Conservation (phyloP, 768 basidiomycete species). For the Hypholoma fasciculare region DNA sequence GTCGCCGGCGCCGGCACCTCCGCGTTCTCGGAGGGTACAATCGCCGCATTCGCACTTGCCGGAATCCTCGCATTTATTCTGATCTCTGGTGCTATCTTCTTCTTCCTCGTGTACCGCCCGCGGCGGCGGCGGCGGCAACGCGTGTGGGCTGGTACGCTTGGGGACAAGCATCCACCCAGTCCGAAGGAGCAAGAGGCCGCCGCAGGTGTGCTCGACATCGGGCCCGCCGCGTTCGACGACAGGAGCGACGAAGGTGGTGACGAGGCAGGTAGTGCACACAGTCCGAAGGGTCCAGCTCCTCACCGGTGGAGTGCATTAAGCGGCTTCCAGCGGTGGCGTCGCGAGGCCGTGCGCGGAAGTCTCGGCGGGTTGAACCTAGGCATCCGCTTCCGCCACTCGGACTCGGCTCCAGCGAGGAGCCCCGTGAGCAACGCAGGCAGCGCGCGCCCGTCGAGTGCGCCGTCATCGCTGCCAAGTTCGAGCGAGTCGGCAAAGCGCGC, state of each 20-base stretch:
- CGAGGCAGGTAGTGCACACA: background rate
- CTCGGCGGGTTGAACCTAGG: constrained; percentile 29
- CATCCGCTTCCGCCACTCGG: constrained; percentile 43
- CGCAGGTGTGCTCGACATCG: background rate
- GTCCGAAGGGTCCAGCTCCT: background rate
- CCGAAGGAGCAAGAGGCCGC: background rate
- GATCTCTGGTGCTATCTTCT: constrained; percentile 39
- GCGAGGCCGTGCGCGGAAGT: constrained; percentile 32
- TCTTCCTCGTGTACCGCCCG: constrained; percentile 48
- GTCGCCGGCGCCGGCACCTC: background rate
- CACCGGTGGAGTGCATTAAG: constrained; percentile 32
- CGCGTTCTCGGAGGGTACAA: constrained; percentile 49
- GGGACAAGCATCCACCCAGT: constrained; percentile 6
- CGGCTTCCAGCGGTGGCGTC: constrained; percentile 45
- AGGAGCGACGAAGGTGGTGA: background rate
- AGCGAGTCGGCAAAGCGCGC: constrained; percentile 18
- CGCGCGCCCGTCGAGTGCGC: constrained; percentile 11
- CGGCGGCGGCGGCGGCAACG: constrained; percentile 31
- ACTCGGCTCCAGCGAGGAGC: constrained; percentile 12
- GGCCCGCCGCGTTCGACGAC: background rate
- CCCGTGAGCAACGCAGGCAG: background rate
- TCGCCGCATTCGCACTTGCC: constrained; percentile 66
- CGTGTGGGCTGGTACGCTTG: background rate
- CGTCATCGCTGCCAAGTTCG: constrained; percentile 14
- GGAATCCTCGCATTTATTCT: constrained; percentile 52